Base-by-base conservation (phyloP, 441 rosid genomes). In the Syzygium malaccense region DNA sequence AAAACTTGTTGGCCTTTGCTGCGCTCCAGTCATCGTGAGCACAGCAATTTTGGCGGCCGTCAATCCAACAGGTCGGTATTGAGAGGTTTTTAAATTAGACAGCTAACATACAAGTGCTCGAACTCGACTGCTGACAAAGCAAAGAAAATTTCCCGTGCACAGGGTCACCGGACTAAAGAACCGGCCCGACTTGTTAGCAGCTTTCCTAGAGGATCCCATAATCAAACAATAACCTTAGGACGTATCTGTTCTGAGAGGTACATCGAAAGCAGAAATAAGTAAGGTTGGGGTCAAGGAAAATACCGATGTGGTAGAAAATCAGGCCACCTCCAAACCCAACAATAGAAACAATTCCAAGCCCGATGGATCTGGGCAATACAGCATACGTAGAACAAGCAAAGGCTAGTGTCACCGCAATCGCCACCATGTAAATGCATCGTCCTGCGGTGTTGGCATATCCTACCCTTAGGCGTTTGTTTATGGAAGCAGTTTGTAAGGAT, bases 181-280 rank as follows among this genome's bases (percentile, higher is more conserved):
- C 33, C 12, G 0, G 41, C 23, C 18, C 75, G 0, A 18, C 11
- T 56, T 30, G 2, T 0, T 64, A 4, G 41, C 71, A 64, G 37
- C 33, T 14, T 30, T 62, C 71, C 33, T 62, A n/a, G 20, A 30
- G 1, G 8, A 62, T 15, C 19, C 4, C 11, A 7, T 3, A 17
- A 62, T 62, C 20, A 56, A 56, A 56, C 60, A 56, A 56, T 23
- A n/a, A 8, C 11, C 5, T 7, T n/a, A 4, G 33, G 19, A 25
- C 26, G 7, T 56, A 6, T 28, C 12, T 57, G 25, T 1, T 4
- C 0, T 0, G 14, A 57, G 64, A 58, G 1, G 11, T 58, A 1
- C 15, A 1, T 0, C 14, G 12, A 12, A 13, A 12, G 17, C 0
- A 3, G 64, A 58, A 6, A 28, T 13, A 26, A 58, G 0, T 0